These are phyloP conservation scores for Colletotrichum tabaci DNA, from an alignment of 2,329 filamentous ascomycete genomes.

Conservation along the genomic window DNA sequence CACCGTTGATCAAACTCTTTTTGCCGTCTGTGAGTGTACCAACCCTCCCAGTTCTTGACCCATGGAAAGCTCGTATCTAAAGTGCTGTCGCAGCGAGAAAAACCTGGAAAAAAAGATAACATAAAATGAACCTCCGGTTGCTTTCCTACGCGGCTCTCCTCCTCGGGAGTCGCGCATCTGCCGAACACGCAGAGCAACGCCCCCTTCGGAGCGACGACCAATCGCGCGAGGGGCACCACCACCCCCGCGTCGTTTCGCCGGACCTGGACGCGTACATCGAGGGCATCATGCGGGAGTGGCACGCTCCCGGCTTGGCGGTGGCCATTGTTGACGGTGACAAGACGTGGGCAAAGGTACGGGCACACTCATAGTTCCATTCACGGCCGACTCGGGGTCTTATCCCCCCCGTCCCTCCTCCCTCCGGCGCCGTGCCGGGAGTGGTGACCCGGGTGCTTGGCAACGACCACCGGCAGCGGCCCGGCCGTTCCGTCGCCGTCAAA, in stretches of 20 bases:
- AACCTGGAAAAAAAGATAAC: no score
- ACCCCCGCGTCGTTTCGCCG: background rate
- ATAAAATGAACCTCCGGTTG: background rate
- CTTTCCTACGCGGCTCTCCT: background rate
- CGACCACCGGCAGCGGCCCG: background rate
- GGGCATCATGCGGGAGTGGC: constrained; percentile 52
- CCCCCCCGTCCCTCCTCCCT: background rate
- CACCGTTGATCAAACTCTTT: no score
- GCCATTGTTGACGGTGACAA: constrained; percentile 56
- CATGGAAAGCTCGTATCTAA: no score
- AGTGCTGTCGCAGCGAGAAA: no score
- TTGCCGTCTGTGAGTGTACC: no score
- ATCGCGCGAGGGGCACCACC: background rate
- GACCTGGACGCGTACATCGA: constrained; percentile 43
- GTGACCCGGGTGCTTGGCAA: no score
- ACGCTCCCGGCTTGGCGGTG: constrained; percentile 60
- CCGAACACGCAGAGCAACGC: background rate
- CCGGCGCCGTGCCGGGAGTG: background rate
- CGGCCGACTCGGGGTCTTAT: background rate
- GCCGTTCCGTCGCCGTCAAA: background rate
- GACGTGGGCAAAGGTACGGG: constrained; percentile 52
- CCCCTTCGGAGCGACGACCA: background rate
- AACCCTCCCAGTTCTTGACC: no score
- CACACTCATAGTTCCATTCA: background rate
- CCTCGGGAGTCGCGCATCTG: background rate